These are phyloP conservation scores for Aquilaria sinensis DNA, from an alignment of 345 rosid genomes.

Conservation along the genomic window DNA sequence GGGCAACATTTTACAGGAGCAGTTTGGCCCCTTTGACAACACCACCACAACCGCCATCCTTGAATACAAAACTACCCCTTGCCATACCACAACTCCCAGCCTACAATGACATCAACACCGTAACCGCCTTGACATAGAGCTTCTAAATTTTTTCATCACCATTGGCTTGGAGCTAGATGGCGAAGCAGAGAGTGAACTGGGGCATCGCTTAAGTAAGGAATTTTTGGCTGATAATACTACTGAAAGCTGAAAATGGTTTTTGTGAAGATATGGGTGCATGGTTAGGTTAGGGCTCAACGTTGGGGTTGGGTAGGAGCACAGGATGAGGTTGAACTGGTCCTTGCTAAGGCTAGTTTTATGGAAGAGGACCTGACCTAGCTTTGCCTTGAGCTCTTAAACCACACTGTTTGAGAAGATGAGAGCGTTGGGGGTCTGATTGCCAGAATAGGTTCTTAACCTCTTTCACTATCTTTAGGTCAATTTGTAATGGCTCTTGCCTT, in stretches of 20 bases:
- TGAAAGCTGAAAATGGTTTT: slow-evolving; percentile 61
- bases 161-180: slow-evolving; percentile 20
- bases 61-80: too few species aligned
- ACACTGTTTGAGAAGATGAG: slow-evolving; percentile 61
- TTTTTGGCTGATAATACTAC: slow-evolving; percentile 38
- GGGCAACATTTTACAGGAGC: slow-evolving; percentile 17
- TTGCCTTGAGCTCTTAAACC: slow-evolving; percentile 76
- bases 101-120: too few species aligned
- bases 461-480: slow-evolving; percentile 77
- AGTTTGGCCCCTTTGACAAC: slow-evolving; percentile 1
- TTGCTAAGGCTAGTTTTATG: slow-evolving; percentile 74
- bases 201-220: slow-evolving; percentile 31
- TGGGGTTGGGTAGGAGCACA: slow-evolving; percentile 40
- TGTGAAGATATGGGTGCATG: slow-evolving; percentile 4
- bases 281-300: slow-evolving; percentile 1
- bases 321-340: slow-evolving; percentile 73
- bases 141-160: too few species aligned
- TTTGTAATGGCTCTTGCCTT: too few species aligned
- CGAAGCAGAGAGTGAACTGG: slow-evolving; percentile 41
- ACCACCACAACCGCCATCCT: too few species aligned
- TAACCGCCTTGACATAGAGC: too few species aligned
- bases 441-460: slow-evolving; percentile 76
- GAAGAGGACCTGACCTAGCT: slow-evolving; percentile 71
- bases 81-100: too few species aligned
- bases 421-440: slow-evolving; percentile 66